A percentile compares a stretch with the other conserved stretches of the same genome.
phyloP scores from a whole-genome alignment of 495 filamentous ascomycete species.

The Aspergillus olivimuriae region DNA sequence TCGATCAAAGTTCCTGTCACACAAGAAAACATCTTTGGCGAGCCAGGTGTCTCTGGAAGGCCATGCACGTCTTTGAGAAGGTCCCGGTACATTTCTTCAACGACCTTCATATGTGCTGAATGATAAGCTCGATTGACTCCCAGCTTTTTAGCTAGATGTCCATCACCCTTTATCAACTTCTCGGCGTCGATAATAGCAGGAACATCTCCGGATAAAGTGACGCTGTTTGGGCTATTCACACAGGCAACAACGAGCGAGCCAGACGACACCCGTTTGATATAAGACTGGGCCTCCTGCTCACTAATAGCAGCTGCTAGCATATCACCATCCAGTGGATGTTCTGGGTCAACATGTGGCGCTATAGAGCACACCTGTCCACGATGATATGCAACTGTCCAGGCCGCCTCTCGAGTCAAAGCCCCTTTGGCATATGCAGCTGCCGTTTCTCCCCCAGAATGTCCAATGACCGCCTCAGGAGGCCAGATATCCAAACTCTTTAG shows the following conservation, averaged over 20 bases:
- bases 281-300: conserved; percentile 14
- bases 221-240: conserved; percentile 37
- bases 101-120: conserved; percentile 34
- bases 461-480: conserved; percentile 25
- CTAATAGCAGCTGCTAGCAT: conserved; percentile 32
- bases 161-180: conserved; percentile 19
- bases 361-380: conserved; percentile 39
- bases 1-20: neutral
- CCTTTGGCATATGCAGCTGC: conserved; percentile 28
- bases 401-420: conserved; percentile 16
- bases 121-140: conserved; percentile 53
- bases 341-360: conserved; percentile 8
- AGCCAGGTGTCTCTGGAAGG: neutral
- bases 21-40: neutral
- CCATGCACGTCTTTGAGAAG: neutral
- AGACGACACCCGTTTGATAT: conserved; percentile 8
- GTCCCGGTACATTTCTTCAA: neutral
- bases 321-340: conserved; percentile 30
- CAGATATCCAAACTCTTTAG: conserved; percentile 20
- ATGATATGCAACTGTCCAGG: conserved; percentile 24
- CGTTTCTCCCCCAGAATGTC: conserved; percentile 37
- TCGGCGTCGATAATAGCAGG: conserved; percentile 29
- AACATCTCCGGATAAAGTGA: conserved; percentile 38
- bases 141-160: conserved; percentile 37
- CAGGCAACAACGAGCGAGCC: conserved; percentile 33